Evolutionary conservation across 2,329 filamentous ascomycete species (phyloP).

Genomic region (Rutstroemia sydowiana): DNA sequence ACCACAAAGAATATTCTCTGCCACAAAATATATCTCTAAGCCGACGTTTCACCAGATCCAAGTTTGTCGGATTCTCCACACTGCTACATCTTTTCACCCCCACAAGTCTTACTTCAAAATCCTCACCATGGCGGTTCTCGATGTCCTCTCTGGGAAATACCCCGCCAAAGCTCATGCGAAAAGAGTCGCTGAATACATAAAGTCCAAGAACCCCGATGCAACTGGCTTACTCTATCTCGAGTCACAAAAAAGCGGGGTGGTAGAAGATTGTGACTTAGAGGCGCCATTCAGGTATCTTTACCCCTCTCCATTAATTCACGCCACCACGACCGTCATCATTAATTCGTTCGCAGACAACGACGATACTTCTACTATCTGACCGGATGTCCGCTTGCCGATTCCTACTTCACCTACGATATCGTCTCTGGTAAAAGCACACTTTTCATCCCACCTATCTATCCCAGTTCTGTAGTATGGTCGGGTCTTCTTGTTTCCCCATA

Average conservation of each 20-base stretch:
- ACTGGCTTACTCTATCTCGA: constrained; percentile 81
- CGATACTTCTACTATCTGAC: constrained; percentile 94
- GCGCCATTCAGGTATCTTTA: constrained; percentile 64
- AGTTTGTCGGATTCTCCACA: neutral
- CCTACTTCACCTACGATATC: constrained; percentile 75
- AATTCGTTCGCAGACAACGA: constrained; percentile 60
- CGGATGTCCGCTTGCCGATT: constrained; percentile 73
- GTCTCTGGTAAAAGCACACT: constrained; percentile 65
- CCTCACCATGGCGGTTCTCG: neutral
- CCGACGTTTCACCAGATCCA: neutral
- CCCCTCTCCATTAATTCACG: neutral
- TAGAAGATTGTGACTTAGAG: constrained; percentile 83
- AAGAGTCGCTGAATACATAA: constrained; percentile 74
- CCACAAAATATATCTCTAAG: neutral
- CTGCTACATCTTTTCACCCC: neutral
- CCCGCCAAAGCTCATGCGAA: constrained; percentile 83
- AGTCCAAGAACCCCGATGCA: constrained; percentile 54
- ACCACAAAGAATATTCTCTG: neutral
- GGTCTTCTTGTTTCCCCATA: constrained; percentile 72
- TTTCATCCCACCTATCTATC: constrained; percentile 83
- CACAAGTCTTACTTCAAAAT: neutral
- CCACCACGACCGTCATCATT: constrained; percentile 7
- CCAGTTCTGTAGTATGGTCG: constrained; percentile 89
- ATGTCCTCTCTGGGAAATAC: constrained; percentile 54
- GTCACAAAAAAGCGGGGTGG: constrained; percentile 69